phyloP scores from a whole-genome alignment of 106 monocot species.

The Iris macrosiphon region DNA sequence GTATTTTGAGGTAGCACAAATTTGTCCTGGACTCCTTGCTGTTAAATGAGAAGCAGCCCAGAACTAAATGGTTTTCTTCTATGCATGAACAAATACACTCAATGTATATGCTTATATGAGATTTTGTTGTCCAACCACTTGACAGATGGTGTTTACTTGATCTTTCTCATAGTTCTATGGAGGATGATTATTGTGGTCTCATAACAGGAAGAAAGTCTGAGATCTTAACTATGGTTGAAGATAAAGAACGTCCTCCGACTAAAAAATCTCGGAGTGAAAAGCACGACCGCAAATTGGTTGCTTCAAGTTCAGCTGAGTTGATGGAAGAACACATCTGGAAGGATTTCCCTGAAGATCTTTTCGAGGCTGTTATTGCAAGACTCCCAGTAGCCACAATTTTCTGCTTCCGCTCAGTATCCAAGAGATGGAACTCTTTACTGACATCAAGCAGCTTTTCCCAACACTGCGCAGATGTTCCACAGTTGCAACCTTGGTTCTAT shows the following conservation, averaged over 20 bases:
- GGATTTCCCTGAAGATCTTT: slow-evolving; percentile 64
- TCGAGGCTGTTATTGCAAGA: slow-evolving; percentile 58
- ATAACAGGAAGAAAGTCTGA: slow-evolving; percentile 12
- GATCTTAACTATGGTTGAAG: slow-evolving; percentile 24
- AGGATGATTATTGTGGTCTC: slow-evolving; percentile 24
- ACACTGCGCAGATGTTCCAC: slow-evolving; percentile 28
- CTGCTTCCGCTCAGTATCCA: slow-evolving; percentile 66
- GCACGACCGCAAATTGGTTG: slow-evolving; percentile 5
- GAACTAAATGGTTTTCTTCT: too few relatives aligned
- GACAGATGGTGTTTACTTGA: slow-evolving; percentile 42
- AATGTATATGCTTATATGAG: too few relatives aligned
- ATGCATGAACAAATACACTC: too few relatives aligned
- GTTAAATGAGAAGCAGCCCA: too few relatives aligned
- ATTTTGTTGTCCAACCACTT: background rate
- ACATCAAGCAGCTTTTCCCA: slow-evolving; percentile 42
- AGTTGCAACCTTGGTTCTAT: slow-evolving; percentile 45
- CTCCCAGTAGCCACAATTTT: slow-evolving; percentile 55
- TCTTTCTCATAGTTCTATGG: slow-evolving; percentile 15
- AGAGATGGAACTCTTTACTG: slow-evolving; percentile 56
- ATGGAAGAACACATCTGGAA: slow-evolving; percentile 67
- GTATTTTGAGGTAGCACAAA: too few relatives aligned
- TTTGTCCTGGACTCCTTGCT: too few relatives aligned
- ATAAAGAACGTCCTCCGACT: slow-evolving; percentile 15
- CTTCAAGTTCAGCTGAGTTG: slow-evolving; percentile 13
- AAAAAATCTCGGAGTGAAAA: slow-evolving; percentile 36